Evolutionary conservation across 495 filamentous ascomycete genomes (phyloP).

Genomic region (Penicillium nucicola): DNA sequence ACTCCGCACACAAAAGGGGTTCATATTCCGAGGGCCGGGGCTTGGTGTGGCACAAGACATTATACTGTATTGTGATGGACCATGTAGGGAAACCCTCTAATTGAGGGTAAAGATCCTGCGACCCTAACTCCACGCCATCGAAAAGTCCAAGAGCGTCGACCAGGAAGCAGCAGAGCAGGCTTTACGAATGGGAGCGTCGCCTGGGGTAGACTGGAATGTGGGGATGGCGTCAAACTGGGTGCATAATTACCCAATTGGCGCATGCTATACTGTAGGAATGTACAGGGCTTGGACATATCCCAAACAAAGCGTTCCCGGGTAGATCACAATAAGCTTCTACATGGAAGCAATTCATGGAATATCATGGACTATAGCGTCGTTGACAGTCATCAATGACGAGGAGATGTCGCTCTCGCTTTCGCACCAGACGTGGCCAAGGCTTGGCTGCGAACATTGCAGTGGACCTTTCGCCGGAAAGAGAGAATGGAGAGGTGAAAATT

Average conservation of each 20-base stretch:
- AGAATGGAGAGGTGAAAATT: background rate
- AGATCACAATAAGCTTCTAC: background rate
- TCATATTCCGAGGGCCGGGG: background rate
- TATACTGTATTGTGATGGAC: background rate
- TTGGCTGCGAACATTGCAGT: background rate
- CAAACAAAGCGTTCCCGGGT: background rate
- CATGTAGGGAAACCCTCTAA: background rate
- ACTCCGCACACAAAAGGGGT: background rate
- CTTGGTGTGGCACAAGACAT: background rate
- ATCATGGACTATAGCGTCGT: background rate
- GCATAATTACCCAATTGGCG: conserved; percentile 5
- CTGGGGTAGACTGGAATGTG: conserved; percentile 19
- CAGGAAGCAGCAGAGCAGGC: background rate
- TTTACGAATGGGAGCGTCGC: conserved; percentile 5
- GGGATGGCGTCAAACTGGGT: background rate
- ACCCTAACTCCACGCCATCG: no score
- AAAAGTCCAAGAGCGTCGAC: background rate
- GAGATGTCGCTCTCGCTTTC: background rate
- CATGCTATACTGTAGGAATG: conserved; percentile 7
- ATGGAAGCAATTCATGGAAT: background rate
- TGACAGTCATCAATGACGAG: conserved; percentile 4
- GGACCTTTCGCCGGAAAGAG: background rate
- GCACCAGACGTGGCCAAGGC: conserved; percentile 1
- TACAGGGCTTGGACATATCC: background rate
- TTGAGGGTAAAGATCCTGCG: background rate